Evolutionary conservation across 2,329 filamentous ascomycete species (phyloP), one percentile per base, ranked within the genome.

Genomic region (Meredithiella fracta): DNA sequence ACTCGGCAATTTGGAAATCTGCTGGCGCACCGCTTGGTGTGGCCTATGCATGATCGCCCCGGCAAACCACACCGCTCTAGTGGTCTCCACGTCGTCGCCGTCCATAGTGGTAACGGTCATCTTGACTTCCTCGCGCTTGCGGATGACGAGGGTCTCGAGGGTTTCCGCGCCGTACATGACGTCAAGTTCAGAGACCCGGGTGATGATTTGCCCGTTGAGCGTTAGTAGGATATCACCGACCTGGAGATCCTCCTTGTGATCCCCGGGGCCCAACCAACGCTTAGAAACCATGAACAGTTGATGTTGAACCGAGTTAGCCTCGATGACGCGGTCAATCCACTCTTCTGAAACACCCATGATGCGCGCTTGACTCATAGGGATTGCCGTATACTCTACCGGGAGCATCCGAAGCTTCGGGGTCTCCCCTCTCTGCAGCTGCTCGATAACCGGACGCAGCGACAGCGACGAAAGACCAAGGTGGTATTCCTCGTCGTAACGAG

Each of bases 271-370:
- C 63, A 83, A 83, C 0, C 79, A 81, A 50, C 94, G 83, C 71
- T 98, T 98, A 63, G 88, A 85, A 29, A 98, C 88, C 86, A 98
- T 96, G 73, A 98, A 98, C 38, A 98, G 79, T 70, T 98, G 92
- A 66, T 98, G 92, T 58, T 89, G 86, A 53, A 92, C 83, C 40
- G 87, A 85, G 67, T 98, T 96, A 60, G 88, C 87, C 61, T 82
- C 75, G 54, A 92, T 83, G 1, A 96, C 91, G 68, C 88, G 85
- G 62, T 86, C 77, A 63, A 98, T 95, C 92, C 91, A 97, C 60
- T 94, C 84, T 63, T 97, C 90, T 0, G 86, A 87, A 1, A 97
- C 88, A 8, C 92, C 92, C 90, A 98, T 97, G 62, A 97, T 88
- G 38, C 90, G 85, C 15, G 88, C 91, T 70, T 98, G 92, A 40